A percentile compares a stretch with the other conserved stretches of the same genome.
phyloP scores from a whole-genome alignment of 1,139 yeast species.

The Blastobotrys malaysiensis region DNA sequence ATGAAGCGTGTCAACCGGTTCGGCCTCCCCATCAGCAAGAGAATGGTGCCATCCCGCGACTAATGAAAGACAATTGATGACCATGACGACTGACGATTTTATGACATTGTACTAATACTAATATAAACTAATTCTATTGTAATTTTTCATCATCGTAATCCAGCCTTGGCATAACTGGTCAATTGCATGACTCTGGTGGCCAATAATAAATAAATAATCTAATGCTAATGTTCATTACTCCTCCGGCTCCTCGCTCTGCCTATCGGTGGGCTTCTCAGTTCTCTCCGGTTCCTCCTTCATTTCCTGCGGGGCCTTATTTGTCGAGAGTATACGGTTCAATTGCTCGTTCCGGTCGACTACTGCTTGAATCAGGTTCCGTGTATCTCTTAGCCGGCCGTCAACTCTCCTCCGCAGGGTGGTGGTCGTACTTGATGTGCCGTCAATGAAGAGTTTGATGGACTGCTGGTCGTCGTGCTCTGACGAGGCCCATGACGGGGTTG shows the following conservation, averaged over 20 bases:
- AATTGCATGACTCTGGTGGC: too few relatives aligned
- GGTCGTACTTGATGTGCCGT: slow-evolving; percentile 19
- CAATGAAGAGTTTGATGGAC: slow-evolving; percentile 18
- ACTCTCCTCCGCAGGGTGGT: slow-evolving; percentile 8
- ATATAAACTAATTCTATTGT: neutral
- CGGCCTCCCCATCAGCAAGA: neutral
- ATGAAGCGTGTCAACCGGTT: neutral
- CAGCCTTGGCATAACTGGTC: too few relatives aligned
- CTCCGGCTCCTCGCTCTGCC: neutral
- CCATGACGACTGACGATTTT: neutral
- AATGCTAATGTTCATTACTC: neutral
- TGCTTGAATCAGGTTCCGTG: slow-evolving; percentile 17
- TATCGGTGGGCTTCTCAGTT: neutral
- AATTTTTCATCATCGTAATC: too few relatives aligned
- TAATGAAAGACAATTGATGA: neutral
- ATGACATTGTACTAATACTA: neutral
- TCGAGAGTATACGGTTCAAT: slow-evolving; percentile 12
- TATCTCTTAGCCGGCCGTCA: slow-evolving; percentile 11
- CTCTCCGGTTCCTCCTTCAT: neutral
- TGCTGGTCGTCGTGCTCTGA: slow-evolving; percentile 11
- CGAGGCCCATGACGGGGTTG: slow-evolving; percentile 18
- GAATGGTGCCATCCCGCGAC: neutral
- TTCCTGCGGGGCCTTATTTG: neutral
- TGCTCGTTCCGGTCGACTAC: slow-evolving; percentile 24
- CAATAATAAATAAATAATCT: slow-evolving; percentile 2